Base-by-base conservation (phyloP, 768 basidiomycete genomes). In the Nidularia pulvinata region DNA sequence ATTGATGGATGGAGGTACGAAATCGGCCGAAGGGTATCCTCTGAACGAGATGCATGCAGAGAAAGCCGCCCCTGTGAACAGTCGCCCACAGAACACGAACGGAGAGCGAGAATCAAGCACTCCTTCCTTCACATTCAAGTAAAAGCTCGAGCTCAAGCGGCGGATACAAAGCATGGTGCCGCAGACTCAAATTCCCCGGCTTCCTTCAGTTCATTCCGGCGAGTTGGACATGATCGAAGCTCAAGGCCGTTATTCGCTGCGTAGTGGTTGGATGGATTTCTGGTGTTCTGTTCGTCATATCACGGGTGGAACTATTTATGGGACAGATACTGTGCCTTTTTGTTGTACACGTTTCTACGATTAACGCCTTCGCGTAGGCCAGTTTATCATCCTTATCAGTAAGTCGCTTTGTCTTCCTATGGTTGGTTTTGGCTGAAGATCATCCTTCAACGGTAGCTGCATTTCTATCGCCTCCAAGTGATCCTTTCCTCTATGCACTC, bases 401-500 rank as follows among this genome's bases (percentile, higher is more conserved):
- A 19, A 19, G 19, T 19, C 19, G 19, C 19, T 19, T 19, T 19
- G 19, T 19, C 19, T 19, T 19, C 19, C 19, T 19, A 19, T 19
- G 19, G 19, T 19, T 19, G 19, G 19, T 19, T 19, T 19, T 19
- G 19, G 19, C 19, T 19, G 19, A 19, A 19, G 19, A 19, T 19
- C 19, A 19, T 19, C 19, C 19, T 19, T 19, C 19, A 19, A 19
- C 19, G 19, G 13, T 51, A 88, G 88, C 81, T 3, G 70, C 83
- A 0, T 81, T 90, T 57, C 58, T 91, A 3, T 86, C 85, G 3
- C 85, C 89, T 1, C 88, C 89, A 0, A 71, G 62, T 19, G 88
- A 88, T 51, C 85, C 87, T 1, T 88, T 90, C 59, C 69, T 87
- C n/a, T 72, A 78, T 4, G 85, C 86, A 3, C 61, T 88, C 11